phyloP scores from a whole-genome alignment of 139 green algal species.

The Tetradesmus obliquus region DNA sequence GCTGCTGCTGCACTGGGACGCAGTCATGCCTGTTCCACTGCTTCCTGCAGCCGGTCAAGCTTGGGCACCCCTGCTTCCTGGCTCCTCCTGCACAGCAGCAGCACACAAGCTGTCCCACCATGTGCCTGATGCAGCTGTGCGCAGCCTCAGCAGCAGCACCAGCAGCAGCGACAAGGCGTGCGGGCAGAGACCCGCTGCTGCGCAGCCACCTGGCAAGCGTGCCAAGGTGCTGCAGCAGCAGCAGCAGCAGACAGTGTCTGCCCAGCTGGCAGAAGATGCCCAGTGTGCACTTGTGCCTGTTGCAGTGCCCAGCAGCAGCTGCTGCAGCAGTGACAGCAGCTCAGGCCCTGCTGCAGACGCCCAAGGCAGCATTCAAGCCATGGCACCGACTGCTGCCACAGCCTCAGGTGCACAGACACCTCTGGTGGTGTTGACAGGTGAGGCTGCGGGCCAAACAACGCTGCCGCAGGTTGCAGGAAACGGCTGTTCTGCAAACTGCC shows the following conservation, averaged over 20 bases:
- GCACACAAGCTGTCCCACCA: background rate
- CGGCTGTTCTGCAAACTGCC: too few relatives aligned
- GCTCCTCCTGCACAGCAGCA: background rate
- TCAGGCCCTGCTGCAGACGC: background rate
- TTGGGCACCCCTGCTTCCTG: background rate
- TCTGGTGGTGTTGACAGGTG: too few relatives aligned
- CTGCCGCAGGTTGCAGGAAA: too few relatives aligned
- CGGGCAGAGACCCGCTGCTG: background rate
- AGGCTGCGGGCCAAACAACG: too few relatives aligned
- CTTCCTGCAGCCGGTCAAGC: background rate
- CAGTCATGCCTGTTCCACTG: background rate
- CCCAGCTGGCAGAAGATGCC: background rate
- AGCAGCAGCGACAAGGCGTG: conserved; percentile 11
- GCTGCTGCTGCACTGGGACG: background rate
- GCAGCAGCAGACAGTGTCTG: background rate
- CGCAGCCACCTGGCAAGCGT: background rate
- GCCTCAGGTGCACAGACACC: background rate
- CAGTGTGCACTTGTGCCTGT: background rate
- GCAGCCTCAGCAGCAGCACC: background rate
- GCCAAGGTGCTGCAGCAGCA: background rate
- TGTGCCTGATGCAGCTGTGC: background rate
- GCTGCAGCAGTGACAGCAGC: conserved; percentile 1
- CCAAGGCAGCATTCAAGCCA: background rate
- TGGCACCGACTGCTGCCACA: background rate
- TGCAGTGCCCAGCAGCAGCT: conserved; percentile 7